Conservation (phyloP, 2,329 filamentous ascomycete species). For the Monilinia aucupariae region DNA sequence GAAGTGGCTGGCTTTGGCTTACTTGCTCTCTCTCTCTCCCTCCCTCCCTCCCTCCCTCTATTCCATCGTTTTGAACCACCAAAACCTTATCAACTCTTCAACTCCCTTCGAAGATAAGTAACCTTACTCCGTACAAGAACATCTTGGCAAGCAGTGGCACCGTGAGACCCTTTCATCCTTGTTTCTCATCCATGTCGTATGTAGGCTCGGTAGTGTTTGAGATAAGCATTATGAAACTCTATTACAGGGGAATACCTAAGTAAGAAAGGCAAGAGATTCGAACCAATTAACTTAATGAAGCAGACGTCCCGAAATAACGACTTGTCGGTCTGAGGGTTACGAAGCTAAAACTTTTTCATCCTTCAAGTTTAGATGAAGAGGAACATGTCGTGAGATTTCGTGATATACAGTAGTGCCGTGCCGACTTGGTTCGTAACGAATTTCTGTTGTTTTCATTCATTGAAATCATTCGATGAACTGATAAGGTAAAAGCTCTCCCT, state of each 20-base stretch:
- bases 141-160: not conserved
- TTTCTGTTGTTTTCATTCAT: not conserved
- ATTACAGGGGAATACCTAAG: slow-evolving; percentile 7
- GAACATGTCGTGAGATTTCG: slow-evolving; percentile 1
- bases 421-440: slow-evolving; percentile 5
- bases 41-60: too few relatives aligned
- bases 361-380: slow-evolving; percentile 8
- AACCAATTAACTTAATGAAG: slow-evolving; percentile 6
- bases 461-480: slow-evolving; percentile 1
- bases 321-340: not conserved
- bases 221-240: slow-evolving; percentile 14
- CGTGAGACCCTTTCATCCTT: not conserved
- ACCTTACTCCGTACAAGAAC: not conserved
- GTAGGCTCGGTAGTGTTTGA: slow-evolving; percentile 13
- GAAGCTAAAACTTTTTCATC: not conserved
- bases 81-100: not conserved
- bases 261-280: slow-evolving; percentile 1
- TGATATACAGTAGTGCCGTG: not conserved
- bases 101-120: slow-evolving; percentile 5
- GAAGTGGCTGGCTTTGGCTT: not conserved
- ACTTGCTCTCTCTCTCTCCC: not conserved
- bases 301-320: slow-evolving; percentile 7
- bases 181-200: not conserved
- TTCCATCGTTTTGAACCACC: not conserved
- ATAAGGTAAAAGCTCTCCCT: not conserved